phyloP scores from a whole-genome alignment of 2,329 filamentous ascomycete genomes.

The Diaporthe vaccinii region DNA sequence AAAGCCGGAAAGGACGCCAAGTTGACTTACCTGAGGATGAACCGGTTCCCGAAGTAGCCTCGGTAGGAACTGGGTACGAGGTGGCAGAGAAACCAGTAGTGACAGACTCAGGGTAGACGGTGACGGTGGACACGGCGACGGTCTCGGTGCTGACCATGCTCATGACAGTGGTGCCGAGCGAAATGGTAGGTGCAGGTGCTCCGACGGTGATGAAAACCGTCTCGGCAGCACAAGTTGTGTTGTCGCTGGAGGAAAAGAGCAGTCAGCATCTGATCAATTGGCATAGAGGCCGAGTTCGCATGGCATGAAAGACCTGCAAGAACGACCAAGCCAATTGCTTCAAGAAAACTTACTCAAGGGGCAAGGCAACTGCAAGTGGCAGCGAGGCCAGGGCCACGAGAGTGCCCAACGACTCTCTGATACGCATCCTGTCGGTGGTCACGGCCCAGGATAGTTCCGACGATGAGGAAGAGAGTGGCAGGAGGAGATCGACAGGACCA shows the following conservation, averaged over 20 bases:
- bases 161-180: slow-evolving; percentile 35
- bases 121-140: slow-evolving; percentile 43
- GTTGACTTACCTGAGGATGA: slow-evolving; percentile 38
- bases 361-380: slow-evolving; percentile 50
- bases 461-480: not conserved
- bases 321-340: not conserved
- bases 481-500: not conserved
- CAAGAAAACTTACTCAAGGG: slow-evolving; percentile 50
- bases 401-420: slow-evolving; percentile 51
- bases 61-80: slow-evolving; percentile 12
- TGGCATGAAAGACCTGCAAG: slow-evolving; percentile 35
- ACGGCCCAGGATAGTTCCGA: slow-evolving; percentile 11
- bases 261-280: slow-evolving; percentile 37
- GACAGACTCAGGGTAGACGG: slow-evolving; percentile 39
- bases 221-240: slow-evolving; percentile 56
- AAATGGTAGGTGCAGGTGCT: slow-evolving; percentile 40
- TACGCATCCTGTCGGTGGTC: slow-evolving; percentile 54
- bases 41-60: slow-evolving; percentile 5
- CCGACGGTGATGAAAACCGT: slow-evolving; percentile 65
- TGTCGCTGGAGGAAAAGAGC: slow-evolving; percentile 10
- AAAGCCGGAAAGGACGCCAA: slow-evolving; percentile 21
- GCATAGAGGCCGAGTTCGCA: slow-evolving; percentile 37
- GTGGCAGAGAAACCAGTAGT: slow-evolving; percentile 24
- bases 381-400: slow-evolving; percentile 54
- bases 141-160: slow-evolving; percentile 42